These are phyloP conservation scores for Porcisia hertigi DNA, from an alignment of 208 protist genomes.

Conservation along the genomic window DNA sequence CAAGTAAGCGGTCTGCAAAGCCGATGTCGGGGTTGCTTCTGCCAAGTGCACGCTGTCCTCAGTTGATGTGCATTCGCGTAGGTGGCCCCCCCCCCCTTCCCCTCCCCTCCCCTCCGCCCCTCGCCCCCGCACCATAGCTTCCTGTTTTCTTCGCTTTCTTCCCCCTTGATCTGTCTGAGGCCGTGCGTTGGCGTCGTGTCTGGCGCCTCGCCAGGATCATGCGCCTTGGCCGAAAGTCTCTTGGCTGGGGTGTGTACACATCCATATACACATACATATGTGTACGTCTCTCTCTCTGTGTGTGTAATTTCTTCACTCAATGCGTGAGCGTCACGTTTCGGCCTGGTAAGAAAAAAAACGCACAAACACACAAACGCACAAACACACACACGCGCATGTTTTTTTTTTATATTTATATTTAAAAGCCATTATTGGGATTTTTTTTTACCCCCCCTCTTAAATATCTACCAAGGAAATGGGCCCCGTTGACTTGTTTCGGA, in stretches of 20 bases:
- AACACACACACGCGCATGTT: background rate
- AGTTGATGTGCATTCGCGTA: background rate
- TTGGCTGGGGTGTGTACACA: no score
- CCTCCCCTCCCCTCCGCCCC: background rate
- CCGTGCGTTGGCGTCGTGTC: no score
- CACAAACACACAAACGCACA: background rate
- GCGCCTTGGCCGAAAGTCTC: no score
- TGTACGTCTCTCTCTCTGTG: background rate
- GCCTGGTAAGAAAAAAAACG: background rate
- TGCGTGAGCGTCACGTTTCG: background rate
- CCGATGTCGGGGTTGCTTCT: no score
- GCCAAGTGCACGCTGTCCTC: background rate
- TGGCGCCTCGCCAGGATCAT: no score
- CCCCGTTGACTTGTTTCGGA: no score
- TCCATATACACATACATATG: no score
- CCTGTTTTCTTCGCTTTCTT: background rate
- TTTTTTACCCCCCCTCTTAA: no score
- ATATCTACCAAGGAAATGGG: no score
- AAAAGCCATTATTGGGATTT: no score
- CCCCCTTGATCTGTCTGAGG: background rate
- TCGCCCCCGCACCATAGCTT: background rate
- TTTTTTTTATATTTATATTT: background rate
- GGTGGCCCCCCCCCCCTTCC: background rate
- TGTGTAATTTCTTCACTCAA: background rate
- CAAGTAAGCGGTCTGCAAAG: slow-evolving; percentile 44